Percentiles rank a stretch among this genome's conserved stretches.
Conservation (phyloP, 208 protist genomes). For the Porcisia hertigi region DNA sequence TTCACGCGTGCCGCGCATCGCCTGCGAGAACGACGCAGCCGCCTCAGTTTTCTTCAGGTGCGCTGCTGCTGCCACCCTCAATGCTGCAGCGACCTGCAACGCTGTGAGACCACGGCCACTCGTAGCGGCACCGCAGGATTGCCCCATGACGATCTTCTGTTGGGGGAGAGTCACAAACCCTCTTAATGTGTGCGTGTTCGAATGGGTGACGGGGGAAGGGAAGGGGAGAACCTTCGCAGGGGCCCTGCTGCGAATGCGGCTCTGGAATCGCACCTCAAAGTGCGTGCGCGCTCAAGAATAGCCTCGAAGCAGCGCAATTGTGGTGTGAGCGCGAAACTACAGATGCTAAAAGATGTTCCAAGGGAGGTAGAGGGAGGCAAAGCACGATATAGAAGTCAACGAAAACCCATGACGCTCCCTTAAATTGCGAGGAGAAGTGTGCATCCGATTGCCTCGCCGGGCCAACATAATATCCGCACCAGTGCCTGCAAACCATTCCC, state of each 20-base stretch:
- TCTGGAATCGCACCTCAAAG: not conserved
- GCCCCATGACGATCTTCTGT: conserved; percentile 22
- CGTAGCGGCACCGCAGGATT: conserved; percentile 50
- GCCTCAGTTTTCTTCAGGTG: conserved; percentile 31
- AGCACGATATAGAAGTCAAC: not conserved
- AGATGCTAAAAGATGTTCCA: no score
- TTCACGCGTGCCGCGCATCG: conserved; percentile 17
- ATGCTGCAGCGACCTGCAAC: conserved; percentile 58
- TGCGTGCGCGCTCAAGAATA: not conserved
- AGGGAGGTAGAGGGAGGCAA: not conserved
- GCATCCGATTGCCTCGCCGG: not conserved
- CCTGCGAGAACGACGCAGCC: not conserved
- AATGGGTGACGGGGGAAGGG: no score
- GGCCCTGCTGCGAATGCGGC: not conserved
- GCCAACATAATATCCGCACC: not conserved
- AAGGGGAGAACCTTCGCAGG: not conserved
- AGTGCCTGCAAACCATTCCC: not conserved
- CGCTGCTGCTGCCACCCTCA: conserved; percentile 27
- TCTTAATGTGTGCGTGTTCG: not conserved
- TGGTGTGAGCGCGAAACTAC: no score
- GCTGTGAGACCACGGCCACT: conserved; percentile 73
- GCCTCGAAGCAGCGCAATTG: not conserved
- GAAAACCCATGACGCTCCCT: not conserved
- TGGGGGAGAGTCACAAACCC: not conserved
- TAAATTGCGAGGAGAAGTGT: not conserved